Conservation (phyloP, 768 basidiomycete species). For the Pisolithus marmoratus region DNA sequence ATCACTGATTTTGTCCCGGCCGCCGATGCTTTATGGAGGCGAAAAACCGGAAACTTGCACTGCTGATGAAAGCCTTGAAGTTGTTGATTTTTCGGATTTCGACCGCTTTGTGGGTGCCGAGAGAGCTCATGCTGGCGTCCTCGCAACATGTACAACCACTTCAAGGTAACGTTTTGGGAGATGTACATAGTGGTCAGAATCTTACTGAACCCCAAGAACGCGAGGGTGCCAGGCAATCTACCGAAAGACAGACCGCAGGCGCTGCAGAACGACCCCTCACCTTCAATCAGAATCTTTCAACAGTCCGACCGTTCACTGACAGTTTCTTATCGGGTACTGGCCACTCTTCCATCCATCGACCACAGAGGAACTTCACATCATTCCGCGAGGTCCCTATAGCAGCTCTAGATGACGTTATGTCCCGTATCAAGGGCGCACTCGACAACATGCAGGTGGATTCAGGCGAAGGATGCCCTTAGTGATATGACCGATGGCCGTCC, state of each 20-base stretch:
- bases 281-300: not conserved
- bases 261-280: not conserved
- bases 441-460: conserved; percentile 56
- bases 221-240: conserved; percentile 11
- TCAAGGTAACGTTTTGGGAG: conserved; percentile 74
- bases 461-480: conserved; percentile 15
- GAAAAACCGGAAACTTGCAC: conserved; percentile 35
- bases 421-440: conserved; percentile 77
- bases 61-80: conserved; percentile 60
- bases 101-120: conserved; percentile 57
- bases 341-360: conserved; percentile 19
- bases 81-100: conserved; percentile 78
- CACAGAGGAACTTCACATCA: conserved; percentile 16
- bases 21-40: conserved; percentile 30
- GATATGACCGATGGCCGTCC: conserved; percentile 19
- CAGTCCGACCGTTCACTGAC: not conserved
- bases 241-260: conserved; percentile 11
- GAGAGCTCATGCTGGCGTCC: conserved; percentile 8
- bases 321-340: conserved; percentile 8
- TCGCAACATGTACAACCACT: conserved; percentile 41
- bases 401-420: conserved; percentile 76
- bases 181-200: conserved; percentile 28
- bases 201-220: conserved; percentile 45
- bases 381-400: conserved; percentile 59
- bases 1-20: conserved; percentile 20